Conservation (phyloP, 164 flowering plant species). For the Saururus chinensis region DNA sequence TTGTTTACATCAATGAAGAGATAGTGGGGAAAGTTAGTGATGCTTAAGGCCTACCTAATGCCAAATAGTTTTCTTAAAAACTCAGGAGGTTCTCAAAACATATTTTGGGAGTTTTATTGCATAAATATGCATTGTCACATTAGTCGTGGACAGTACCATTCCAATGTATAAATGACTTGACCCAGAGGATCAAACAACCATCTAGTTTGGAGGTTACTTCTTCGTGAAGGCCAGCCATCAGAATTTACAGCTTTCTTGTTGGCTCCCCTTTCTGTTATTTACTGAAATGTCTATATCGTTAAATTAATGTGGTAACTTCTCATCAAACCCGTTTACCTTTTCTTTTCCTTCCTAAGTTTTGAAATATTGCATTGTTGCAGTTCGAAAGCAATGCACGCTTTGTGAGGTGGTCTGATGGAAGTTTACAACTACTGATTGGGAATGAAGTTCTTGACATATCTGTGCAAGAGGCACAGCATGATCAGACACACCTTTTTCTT, state of each 20-base stretch:
- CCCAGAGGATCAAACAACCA: background rate
- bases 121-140: background rate
- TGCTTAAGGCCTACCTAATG: too few species aligned
- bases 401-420: constrained; percentile 98
- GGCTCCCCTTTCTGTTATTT: too few species aligned
- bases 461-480: constrained; percentile 88
- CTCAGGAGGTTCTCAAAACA: too few species aligned
- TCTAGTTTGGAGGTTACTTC: background rate
- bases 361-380: constrained; percentile 23
- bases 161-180: background rate
- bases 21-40: too few species aligned
- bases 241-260: too few species aligned
- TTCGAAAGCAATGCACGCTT: constrained; percentile 98
- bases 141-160: background rate
- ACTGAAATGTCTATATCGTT: background rate
- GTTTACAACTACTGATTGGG: constrained; percentile 82
- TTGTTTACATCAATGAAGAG: too few species aligned
- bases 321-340: background rate
- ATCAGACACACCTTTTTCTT: constrained; percentile 89
- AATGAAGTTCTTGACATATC: constrained; percentile 97
- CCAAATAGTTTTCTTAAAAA: too few species aligned
- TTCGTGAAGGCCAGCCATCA: too few species aligned
- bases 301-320: background rate
- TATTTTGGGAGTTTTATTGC: background rate
- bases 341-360: background rate